Percentiles rank a stretch among this genome's conserved stretches.
These are phyloP conservation scores for Sporisorium exsertum DNA, from an alignment of 1,284 basidiomycete genomes.

Conservation along the genomic window DNA sequence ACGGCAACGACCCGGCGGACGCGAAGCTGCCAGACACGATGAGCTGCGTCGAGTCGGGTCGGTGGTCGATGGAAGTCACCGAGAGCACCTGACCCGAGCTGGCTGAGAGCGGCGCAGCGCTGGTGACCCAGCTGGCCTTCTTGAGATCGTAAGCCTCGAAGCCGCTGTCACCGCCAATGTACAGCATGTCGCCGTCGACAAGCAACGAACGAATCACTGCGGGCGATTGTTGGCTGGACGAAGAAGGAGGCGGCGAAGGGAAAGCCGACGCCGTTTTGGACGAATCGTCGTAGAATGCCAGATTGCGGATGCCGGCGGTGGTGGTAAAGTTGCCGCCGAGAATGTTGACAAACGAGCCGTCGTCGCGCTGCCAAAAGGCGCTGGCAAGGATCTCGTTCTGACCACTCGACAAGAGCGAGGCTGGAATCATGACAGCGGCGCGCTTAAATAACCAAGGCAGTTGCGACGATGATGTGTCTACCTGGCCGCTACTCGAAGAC, in stretches of 20 bases:
- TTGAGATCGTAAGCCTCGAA: constrained; percentile 58
- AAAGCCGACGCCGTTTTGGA: constrained; percentile 74
- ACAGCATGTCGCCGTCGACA: constrained; percentile 60
- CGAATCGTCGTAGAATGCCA: constrained; percentile 80
- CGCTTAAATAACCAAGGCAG: constrained; percentile 36
- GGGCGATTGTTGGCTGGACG: constrained; percentile 5
- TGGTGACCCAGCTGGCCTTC: constrained; percentile 51
- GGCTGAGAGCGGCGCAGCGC: constrained; percentile 47
- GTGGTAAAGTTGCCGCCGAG: constrained; percentile 92
- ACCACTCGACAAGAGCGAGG: constrained; percentile 73
- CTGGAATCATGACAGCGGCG: constrained; percentile 54
- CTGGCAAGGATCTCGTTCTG: constrained; percentile 87
- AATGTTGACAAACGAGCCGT: constrained; percentile 74
- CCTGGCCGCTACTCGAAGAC: not conserved
- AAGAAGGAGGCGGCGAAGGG: constrained; percentile 45
- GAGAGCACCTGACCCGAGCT: constrained; percentile 71
- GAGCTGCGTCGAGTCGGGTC: constrained; percentile 77
- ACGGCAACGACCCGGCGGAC: constrained; percentile 80
- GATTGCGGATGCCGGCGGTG: constrained; percentile 72
- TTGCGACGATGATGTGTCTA: not conserved
- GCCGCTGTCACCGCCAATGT: constrained; percentile 63
- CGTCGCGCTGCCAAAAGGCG: constrained; percentile 86
- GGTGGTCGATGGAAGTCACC: constrained; percentile 80
- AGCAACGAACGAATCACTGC: constrained; percentile 75
- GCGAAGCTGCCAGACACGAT: constrained; percentile 88